Base-by-base conservation (phyloP, 2,329 filamentous ascomycete genomes). In the Hypoxylon sp. region DNA sequence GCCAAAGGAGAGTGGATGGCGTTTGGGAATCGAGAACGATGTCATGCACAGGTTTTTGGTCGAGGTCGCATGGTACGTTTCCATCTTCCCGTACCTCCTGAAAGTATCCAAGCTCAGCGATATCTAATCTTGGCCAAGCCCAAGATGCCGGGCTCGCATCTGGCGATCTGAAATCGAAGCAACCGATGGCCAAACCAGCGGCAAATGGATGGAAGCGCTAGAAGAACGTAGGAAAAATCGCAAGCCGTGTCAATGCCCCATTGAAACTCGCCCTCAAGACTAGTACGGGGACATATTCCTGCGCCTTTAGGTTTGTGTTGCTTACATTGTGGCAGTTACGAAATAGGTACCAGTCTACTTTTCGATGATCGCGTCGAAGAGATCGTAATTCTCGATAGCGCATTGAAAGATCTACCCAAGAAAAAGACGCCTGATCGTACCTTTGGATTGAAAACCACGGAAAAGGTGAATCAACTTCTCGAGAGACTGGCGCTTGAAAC, bases 341-440 rank as follows among this genome's bases (percentile, higher is more conserved):
- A 40, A 42, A 42, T 53, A 28, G 50, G 50, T 36, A 42, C 36
- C 4, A 53, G 33, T 30, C 20, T 28, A 11, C 50, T 53, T 28
- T 53, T 53, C 38, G 58, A 61, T 24, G 58, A 55, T 44, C 32
- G 57, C 1, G 46, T 61, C 4, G 57, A 61, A 16, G 57, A 52
- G 42, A 38, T 60, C 26, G 48, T 60, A n/a, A 44, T 61, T 12
- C 36, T 53, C 16, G 57, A 53, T 30, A 53, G 38, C 38, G 49
- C 26, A 16, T 26, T 61, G 3, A 40, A 53, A 53, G 50, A 53
- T 22, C 36, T 53, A 30, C 50, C 50, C 6, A 53, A 53, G 50
- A 53, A 53, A 18, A 53, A 53, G 36, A 28, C 22, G 7, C 50
- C 50, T 14, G 50, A 53, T 42, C 50, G 50, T 30, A 53, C 22